Evolutionary conservation across 2,329 filamentous ascomycete species (phyloP), one percentile per base, ranked within the genome.

Genomic region (Botrytis pseudocinerea): DNA sequence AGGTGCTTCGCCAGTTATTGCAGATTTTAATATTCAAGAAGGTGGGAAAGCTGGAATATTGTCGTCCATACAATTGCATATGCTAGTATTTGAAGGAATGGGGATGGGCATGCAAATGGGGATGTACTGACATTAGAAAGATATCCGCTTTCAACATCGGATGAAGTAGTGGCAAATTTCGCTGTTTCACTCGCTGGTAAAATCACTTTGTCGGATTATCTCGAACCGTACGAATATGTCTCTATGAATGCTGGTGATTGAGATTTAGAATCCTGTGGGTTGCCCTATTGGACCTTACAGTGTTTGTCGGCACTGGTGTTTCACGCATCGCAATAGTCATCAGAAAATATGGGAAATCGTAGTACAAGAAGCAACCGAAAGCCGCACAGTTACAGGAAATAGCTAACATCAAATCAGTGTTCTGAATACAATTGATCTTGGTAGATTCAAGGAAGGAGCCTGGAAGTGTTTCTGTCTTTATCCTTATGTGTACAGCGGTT

Each of bases 191-290:
- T 77, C 12, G 82, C 86, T 70, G 85, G 85, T 10, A 83, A 80
- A 42, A 75, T 86, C 4, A 81, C 79, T 0, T 78, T 84, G 7
- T 82, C 84, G 7, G 85, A 86, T 76, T 87, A 86, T 74, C 87
- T 87, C 77, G 86, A 86, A 83, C 85, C 85, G 0, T 84, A 81
- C 76, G 85, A 87, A 73, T 86, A 86, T 73, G 80, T 80, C n/a
- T 81, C 83, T 32, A 78, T 87, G 5, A 85, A 86, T 75, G 85
- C 85, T 51, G 84, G 83, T 40, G 85, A 86, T 78, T 83, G 85
- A 72, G 85, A 86, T 80, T 79, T 86, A 9, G 85, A 85, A 18
- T 85, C 85, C 0, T 82, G 80, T 9, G 84, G 84, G 80, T 87
- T 5, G 80, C 83, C 74, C 74, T 86, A 1, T 77, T 86, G 20